Conservation (phyloP, 208 protist genomes). For the Sergeia podlipaevii region DNA sequence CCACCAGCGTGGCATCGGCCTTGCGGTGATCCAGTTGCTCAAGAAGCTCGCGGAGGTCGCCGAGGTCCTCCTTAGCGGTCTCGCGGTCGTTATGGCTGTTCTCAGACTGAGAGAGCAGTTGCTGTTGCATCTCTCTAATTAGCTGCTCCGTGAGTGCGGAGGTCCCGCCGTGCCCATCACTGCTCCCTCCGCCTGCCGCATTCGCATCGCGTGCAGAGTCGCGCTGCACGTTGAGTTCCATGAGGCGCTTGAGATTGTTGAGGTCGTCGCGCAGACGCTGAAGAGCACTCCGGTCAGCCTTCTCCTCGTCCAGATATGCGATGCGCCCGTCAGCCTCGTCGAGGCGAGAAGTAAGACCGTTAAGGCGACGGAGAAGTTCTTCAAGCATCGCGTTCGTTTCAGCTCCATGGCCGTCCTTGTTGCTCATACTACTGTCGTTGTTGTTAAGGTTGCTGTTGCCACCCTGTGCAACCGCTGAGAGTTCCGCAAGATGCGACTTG, state of each 20-base stretch:
- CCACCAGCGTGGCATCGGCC: slow-evolving; percentile 82
- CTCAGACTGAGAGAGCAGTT: slow-evolving; percentile 44
- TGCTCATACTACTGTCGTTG: no score
- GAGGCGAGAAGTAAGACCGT: slow-evolving; percentile 33
- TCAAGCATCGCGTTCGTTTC: slow-evolving; percentile 4
- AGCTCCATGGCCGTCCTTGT: slow-evolving; percentile 3
- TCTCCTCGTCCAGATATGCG: slow-evolving; percentile 43
- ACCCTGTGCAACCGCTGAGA: background rate
- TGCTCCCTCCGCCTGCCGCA: slow-evolving; percentile 8
- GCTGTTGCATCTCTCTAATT: slow-evolving; percentile 61
- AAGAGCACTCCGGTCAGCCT: slow-evolving; percentile 61
- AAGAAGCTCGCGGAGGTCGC: slow-evolving; percentile 48
- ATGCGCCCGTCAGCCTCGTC: slow-evolving; percentile 22
- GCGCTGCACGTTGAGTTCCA: slow-evolving; percentile 40
- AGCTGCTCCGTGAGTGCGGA: slow-evolving; percentile 26
- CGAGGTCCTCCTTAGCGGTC: slow-evolving; percentile 34
- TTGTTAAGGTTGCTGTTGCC: no score
- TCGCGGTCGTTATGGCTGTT: slow-evolving; percentile 14
- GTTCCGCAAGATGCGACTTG: slow-evolving; percentile 16
- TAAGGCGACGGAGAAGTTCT: slow-evolving; percentile 6
- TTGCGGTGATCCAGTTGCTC: slow-evolving; percentile 83
- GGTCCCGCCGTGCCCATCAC: slow-evolving; percentile 2
- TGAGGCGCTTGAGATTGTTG: slow-evolving; percentile 37
- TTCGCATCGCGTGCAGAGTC: background rate
- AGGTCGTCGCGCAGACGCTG: slow-evolving; percentile 78